Evolutionary conservation across 164 flowering plant genomes (phyloP), one percentile per base, ranked within the genome.

Genomic region (Amborella trichopoda): DNA sequence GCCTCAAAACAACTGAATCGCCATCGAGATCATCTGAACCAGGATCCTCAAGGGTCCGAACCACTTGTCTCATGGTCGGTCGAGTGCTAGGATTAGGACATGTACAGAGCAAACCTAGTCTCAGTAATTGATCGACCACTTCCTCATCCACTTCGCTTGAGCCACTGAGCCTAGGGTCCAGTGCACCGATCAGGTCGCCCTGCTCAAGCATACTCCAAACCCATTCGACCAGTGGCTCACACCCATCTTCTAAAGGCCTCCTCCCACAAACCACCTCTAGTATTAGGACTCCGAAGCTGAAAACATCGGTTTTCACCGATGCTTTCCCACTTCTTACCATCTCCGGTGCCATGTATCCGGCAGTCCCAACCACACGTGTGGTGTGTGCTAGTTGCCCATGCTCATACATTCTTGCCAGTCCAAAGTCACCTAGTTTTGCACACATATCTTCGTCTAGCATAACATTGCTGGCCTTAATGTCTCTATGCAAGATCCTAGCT

Each of bases 341-440:
- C 45, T 54, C 59, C 3, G 59, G 59, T 4, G 59, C 59, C 1
- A 53, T n/a, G n/a, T 53, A 53, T 4, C 59, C 59, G 11, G 47
- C 33, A 3, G 59, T 54, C 8, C 59, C 59, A 4, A 47, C 51
- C 2, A 54, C 30, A 9, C 26, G 28, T 3, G 59, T 54, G 0
- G 59, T 47, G 12, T 47, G 34, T 6, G 59, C 52, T 28, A n/a
- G 18, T 14, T 18, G 27, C 6, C 59, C 59, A 23, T 47, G 59
- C 14, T 54, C 52, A 18, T 54, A 39, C 3, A 54, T n/a, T 5
- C 52, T 38, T 3, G 59, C 52, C 0, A 54, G 59, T 23, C 59
- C 59, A 18, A 54, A 54, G 21, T 52, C 56, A 1, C 56, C 56
- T 13, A 52, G 25, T 17, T 30, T 28, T 1, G 40, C 56, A 13